These are phyloP conservation scores for Irpex sp. DNA, from an alignment of 1,284 basidiomycete species.

Conservation along the genomic window DNA sequence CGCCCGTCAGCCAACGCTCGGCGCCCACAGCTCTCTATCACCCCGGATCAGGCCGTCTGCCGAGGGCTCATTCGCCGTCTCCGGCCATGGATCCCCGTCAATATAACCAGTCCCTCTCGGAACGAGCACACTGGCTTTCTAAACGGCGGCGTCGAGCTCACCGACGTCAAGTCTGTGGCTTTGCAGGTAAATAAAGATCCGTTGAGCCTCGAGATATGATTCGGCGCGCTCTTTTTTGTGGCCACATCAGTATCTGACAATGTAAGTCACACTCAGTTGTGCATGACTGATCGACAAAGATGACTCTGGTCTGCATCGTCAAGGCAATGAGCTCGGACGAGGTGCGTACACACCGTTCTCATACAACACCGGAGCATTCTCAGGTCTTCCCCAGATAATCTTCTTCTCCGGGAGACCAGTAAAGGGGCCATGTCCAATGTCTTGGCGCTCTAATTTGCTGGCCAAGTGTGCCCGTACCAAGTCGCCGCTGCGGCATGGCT, in stretches of 20 bases:
- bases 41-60: not conserved
- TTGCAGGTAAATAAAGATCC: not conserved
- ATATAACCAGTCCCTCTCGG: not conserved
- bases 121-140: not conserved
- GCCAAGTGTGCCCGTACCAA: not conserved
- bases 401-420: not conserved
- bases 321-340: not conserved
- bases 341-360: too few relatives aligned
- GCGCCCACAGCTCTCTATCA: not conserved
- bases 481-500: not conserved
- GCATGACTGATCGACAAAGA: not conserved
- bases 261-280: too few relatives aligned
- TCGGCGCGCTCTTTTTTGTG: too few relatives aligned
- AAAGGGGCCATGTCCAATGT: not conserved
- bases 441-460: not conserved
- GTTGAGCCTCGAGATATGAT: too few relatives aligned
- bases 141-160: not conserved
- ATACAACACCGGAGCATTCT: not conserved
- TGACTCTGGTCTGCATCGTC: not conserved
- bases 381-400: not conserved
- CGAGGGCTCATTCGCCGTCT: not conserved
- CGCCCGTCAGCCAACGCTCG: not conserved
- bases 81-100: slow-evolving; percentile 2
- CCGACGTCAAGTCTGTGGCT: not conserved
- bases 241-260: too few relatives aligned